Base-by-base conservation (phyloP, 148 eudicot species). In the Fagopyrum homotropicum region DNA sequence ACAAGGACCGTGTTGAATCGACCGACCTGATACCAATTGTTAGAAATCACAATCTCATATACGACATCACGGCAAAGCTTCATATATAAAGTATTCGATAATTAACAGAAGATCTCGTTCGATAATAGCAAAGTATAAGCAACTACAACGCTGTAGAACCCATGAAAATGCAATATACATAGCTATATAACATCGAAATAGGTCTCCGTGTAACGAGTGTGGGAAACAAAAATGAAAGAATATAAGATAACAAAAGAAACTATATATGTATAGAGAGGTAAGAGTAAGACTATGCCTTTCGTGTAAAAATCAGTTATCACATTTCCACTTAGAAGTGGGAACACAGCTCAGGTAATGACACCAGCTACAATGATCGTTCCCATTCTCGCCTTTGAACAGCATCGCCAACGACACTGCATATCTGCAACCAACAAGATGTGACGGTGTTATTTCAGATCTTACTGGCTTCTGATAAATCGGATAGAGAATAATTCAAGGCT, bases 301-400 rank as follows among this genome's bases (percentile, higher is more conserved):
- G 35, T 26, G 68, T 26, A 40, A 66, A 35, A 15, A 72, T 72
- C 73, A 72, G 73, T 45, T 72, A 72, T 49, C 51, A 47, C 73
- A 72, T n/a, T 46, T 52, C 73, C 73, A 72, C 47, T 26, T 72
- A 7, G 73, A 72, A 10, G 73, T 72, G n/a, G 73, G 73, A 45
- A 72, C 52, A 72, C 73, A 72, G 73, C 73, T 72, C 73, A 72
- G 40, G 73, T 72, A 72, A 46, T 72, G 73, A 30, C 73, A 72
- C 73, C 73, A 72, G 55, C 73, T 72, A 72, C 73, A 72, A 22
- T 72, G 51, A 72, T 72, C 73, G 35, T 72, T 72, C 73, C 73
- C 73, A 47, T 72, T 72, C 54, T 72, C 73, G 9, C 73, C 73
- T 19, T 48, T 72, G 54, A 72, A 72, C 35, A 72, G 6, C 73